Percentiles rank a stretch among this genome's conserved stretches.
Conservation (phyloP, 257 asterid genomes). For the Gentiana macrophylla region DNA sequence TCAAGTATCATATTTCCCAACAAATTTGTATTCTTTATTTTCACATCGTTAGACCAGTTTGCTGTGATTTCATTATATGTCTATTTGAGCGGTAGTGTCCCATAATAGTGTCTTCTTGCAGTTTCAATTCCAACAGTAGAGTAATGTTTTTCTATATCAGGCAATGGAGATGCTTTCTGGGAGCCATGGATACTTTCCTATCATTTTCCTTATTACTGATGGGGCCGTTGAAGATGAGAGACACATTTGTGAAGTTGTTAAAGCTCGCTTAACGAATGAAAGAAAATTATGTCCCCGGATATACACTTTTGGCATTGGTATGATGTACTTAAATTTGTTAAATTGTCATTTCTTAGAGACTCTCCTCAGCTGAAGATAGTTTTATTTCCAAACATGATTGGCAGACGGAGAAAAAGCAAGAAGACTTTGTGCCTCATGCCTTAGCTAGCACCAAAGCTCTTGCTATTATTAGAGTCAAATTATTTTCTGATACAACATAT, state of each 20-base stretch:
- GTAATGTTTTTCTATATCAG: slow-evolving; percentile 29
- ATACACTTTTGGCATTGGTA: slow-evolving; percentile 89
- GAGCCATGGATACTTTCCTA: slow-evolving; percentile 40
- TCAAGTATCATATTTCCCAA: background rate
- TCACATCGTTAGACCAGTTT: background rate
- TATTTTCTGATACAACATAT: too few relatives aligned
- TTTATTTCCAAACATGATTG: too few relatives aligned
- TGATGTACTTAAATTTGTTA: background rate
- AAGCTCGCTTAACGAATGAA: slow-evolving; percentile 30
- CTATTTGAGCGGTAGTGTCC: background rate
- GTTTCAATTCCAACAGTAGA: background rate
- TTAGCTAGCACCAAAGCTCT: too few relatives aligned
- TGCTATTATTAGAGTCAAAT: too few relatives aligned
- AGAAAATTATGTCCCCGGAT: slow-evolving; percentile 55
- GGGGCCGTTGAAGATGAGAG: slow-evolving; percentile 91
- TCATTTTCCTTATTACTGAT: slow-evolving; percentile 73
- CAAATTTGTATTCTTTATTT: background rate
- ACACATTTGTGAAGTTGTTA: slow-evolving; percentile 57
- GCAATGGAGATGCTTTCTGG: slow-evolving; percentile 65
- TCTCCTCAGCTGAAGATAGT: too few relatives aligned
- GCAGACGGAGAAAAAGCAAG: too few relatives aligned
- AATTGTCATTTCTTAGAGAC: background rate
- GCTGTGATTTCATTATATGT: background rate
- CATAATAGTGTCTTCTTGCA: slow-evolving; percentile 2
- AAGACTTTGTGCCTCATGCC: too few relatives aligned